phyloP scores from a whole-genome alignment of 495 filamentous ascomycete genomes.

The Aspergillus mulundensis region DNA sequence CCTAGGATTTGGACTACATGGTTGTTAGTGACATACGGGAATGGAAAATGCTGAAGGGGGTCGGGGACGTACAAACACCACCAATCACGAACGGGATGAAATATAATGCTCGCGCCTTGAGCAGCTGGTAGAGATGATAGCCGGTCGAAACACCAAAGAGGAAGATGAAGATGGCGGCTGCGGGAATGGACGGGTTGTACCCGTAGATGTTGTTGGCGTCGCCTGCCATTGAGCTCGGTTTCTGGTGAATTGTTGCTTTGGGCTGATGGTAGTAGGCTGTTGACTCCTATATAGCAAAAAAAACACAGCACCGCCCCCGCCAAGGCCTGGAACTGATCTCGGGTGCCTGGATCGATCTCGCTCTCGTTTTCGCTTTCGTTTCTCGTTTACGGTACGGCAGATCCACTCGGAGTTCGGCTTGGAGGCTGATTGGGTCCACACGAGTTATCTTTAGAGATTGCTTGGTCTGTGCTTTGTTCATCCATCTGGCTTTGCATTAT shows the following conservation, averaged over 20 bases:
- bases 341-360: neutral
- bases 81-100: constrained; percentile 6
- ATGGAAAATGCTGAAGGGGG: neutral
- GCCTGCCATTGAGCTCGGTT: constrained; percentile 6
- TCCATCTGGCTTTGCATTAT: no score
- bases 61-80: neutral
- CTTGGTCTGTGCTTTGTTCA: no score
- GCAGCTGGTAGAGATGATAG: neutral
- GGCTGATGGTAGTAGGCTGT: neutral
- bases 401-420: no score
- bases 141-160: neutral
- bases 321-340: neutral
- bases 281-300: neutral
- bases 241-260: neutral
- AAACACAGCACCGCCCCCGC: neutral
- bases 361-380: neutral
- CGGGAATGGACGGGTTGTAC: constrained; percentile 2
- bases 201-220: constrained; percentile 2
- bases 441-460: no score
- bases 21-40: neutral
- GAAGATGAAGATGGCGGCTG: constrained; percentile 4
- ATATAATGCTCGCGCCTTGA: neutral
- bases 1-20: neutral
- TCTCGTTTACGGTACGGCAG: no score
- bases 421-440: no score